Percentiles rank a stretch among this genome's conserved stretches.
phyloP scores from a whole-genome alignment of 2,329 filamentous ascomycete genomes.

The Diaporthe destruens region DNA sequence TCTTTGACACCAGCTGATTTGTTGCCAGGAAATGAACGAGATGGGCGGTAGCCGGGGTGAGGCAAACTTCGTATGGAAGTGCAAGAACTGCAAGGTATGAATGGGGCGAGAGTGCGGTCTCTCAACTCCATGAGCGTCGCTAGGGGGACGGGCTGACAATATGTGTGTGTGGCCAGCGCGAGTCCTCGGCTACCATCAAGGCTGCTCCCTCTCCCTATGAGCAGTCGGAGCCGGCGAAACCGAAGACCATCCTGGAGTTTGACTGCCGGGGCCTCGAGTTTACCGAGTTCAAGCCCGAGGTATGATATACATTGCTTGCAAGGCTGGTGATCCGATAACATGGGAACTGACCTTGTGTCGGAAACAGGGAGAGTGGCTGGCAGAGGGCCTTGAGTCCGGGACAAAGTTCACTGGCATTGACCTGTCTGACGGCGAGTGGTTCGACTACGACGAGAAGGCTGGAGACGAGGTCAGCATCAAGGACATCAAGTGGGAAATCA shows the following conservation, averaged over 20 bases:
- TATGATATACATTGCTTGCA: conserved; percentile 53
- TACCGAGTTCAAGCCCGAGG: conserved; percentile 89
- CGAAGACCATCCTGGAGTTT: conserved; percentile 86
- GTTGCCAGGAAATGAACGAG: conserved; percentile 82
- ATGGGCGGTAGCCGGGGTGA: conserved; percentile 94
- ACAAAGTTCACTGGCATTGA: conserved; percentile 89
- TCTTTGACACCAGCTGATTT: not conserved
- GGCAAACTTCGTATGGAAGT: conserved; percentile 99
- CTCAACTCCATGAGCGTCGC: too few species aligned
- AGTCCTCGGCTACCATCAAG: conserved; percentile 88
- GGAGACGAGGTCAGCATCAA: conserved; percentile 93
- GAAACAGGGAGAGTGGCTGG: conserved; percentile 86
- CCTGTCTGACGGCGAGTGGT: conserved; percentile 93
- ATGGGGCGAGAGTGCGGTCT: not conserved
- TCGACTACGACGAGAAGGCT: conserved; percentile 96
- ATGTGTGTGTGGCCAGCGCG: conserved; percentile 65
- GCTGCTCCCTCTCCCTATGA: conserved; percentile 79
- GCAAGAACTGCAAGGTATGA: conserved; percentile 94
- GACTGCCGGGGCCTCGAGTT: conserved; percentile 97
- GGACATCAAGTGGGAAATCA: conserved; percentile 88
- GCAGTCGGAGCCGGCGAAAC: conserved; percentile 77
- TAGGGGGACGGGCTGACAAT: not conserved
- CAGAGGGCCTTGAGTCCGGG: conserved; percentile 81
- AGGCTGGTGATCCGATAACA: too few species aligned
- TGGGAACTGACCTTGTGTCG: not conserved